Evolutionary conservation across 2,329 filamentous ascomycete species (phyloP).

Genomic region (Diatrype stigma): DNA sequence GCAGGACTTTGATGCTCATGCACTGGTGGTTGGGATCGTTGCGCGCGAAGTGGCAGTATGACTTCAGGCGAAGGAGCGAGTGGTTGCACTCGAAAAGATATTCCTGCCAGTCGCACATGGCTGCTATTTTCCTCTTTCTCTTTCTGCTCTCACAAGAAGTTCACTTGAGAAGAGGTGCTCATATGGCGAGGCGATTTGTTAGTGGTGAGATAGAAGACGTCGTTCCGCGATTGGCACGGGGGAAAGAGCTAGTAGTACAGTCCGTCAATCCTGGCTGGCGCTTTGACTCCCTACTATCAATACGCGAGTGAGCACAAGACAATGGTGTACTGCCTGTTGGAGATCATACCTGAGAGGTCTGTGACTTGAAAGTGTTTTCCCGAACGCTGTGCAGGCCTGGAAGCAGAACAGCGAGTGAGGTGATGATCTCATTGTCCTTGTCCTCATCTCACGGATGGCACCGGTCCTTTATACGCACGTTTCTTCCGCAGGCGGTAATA

Average conservation of each 20-base stretch:
- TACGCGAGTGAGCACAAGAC: neutral
- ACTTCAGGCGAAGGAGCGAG: conserved; percentile 54
- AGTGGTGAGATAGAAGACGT: neutral
- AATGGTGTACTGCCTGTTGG: neutral
- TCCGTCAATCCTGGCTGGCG: neutral
- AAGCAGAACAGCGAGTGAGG: neutral
- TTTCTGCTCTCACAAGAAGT: neutral
- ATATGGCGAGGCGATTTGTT: too few species aligned
- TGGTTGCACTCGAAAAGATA: conserved; percentile 65
- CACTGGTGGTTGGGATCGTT: conserved; percentile 69
- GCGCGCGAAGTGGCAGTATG: conserved; percentile 70
- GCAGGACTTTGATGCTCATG: conserved; percentile 61
- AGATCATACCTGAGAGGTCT: neutral
- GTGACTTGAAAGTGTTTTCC: neutral
- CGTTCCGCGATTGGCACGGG: neutral
- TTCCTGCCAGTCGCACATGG: conserved; percentile 69
- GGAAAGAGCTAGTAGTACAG: neutral
- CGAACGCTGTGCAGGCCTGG: neutral
- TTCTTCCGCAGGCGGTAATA: neutral
- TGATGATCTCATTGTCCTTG: neutral
- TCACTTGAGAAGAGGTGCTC: too few species aligned
- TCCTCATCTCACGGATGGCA: neutral
- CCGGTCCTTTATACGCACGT: neutral
- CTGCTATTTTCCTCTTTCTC: neutral
- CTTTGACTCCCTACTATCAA: neutral